Evolutionary conservation across 768 basidiomycete species (phyloP), one percentile per base, ranked within the genome.

Genomic region (Leucosporidium creatinivorum): DNA sequence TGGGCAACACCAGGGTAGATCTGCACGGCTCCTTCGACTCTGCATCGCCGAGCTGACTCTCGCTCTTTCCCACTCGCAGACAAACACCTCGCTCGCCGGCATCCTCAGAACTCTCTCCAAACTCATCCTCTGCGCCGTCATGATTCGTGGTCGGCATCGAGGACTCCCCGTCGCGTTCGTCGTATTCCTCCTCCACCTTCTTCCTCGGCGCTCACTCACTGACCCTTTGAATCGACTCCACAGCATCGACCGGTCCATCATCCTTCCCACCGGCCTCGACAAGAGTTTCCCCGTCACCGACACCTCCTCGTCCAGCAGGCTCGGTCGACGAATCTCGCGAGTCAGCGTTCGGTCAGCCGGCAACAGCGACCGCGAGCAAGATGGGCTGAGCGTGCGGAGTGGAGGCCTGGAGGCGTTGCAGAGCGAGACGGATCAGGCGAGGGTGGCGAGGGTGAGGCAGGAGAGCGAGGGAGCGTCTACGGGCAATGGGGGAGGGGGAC

Each of bases 41-140:
- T 8, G 19, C 18, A 47, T 26, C 30, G n/a, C 48, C 23, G 25
- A 30, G 10, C 62, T 57, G 28, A 63, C 18, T 18, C 30, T 15
- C 18, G 61, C 36, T 19, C 39, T 59, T 13, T 61, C 17, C 26
- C 17, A 12, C 47, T 4, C 81, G 19, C 69, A 96, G 92, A 82
- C 84, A 76, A 88, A 89, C 76, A 90, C 85, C 73, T 90, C 89
- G 0, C 83, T 97, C 62, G 84, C 85, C 8, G 93, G 91, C 2
- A 84, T 87, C 15, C 85, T 93, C 66, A 81, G 82, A 19, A 84
- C 87, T 0, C 78, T 96, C 8, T 93, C 92, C 0, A 98, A 98
- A 78, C 82, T 98, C 47, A 85, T 98, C 65, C 73, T 97, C 31
- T 87, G 86, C 75, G 77, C 84, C 15, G 91, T 98, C 72, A 98